Percentiles rank a stretch among this genome's conserved stretches.
These are phyloP conservation scores for Striga hermonthica DNA, from an alignment of 305 asterid genomes.

Conservation along the genomic window DNA sequence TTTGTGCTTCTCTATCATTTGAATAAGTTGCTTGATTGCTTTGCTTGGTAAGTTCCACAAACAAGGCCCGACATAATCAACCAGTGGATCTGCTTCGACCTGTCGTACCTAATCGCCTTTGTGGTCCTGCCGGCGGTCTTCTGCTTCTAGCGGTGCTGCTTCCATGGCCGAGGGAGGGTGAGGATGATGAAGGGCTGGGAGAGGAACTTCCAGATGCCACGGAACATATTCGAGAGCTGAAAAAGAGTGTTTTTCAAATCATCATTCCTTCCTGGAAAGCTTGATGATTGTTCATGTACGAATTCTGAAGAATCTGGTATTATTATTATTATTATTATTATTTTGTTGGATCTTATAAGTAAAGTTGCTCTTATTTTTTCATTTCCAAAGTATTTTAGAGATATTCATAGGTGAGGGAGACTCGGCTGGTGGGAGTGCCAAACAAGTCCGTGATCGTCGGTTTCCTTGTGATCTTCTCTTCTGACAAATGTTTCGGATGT, in stretches of 20 bases:
- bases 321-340: too few relatives aligned
- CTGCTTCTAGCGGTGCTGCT: too few relatives aligned
- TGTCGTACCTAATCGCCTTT: slow-evolving; percentile 26
- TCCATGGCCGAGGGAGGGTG: slow-evolving; percentile 11
- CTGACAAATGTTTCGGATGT: not conserved
- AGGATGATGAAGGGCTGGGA: slow-evolving; percentile 61
- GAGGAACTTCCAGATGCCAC: slow-evolving; percentile 33
- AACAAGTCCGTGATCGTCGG: slow-evolving; percentile 97
- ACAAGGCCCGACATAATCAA: slow-evolving; percentile 35
- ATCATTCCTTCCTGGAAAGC: slow-evolving; percentile 97
- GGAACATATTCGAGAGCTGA: slow-evolving; percentile 32
- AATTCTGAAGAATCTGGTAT: slow-evolving; percentile 85
- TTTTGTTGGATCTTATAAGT: too few relatives aligned
- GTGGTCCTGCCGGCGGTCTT: slow-evolving; percentile 20
- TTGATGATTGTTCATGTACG: slow-evolving; percentile 93
- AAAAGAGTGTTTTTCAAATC: slow-evolving; percentile 79
- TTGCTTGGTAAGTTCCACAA: slow-evolving; percentile 30
- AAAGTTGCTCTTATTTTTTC: too few relatives aligned
- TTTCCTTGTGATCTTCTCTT: not conserved
- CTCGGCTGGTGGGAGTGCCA: slow-evolving; percentile 99
- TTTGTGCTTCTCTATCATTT: slow-evolving; percentile 11
- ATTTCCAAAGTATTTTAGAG: slow-evolving; percentile 46
- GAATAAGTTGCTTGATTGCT: slow-evolving; percentile 28
- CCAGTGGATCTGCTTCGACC: slow-evolving; percentile 34
- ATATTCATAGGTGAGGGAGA: slow-evolving; percentile 99